These are phyloP conservation scores for Fusarium buxicola DNA, from an alignment of 2,329 filamentous ascomycete genomes.

Conservation along the genomic window DNA sequence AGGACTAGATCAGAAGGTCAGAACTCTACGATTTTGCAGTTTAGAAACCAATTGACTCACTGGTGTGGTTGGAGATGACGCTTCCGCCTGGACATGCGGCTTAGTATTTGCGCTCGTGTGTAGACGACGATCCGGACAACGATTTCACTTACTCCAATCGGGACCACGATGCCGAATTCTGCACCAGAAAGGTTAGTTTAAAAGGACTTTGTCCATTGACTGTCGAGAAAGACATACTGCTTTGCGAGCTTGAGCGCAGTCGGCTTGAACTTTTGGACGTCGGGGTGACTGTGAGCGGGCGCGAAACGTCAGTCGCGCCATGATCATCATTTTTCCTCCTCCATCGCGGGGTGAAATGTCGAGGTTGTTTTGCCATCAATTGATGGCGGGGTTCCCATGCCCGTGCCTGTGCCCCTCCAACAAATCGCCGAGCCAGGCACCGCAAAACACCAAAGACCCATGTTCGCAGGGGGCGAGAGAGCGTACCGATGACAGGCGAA, in stretches of 20 bases:
- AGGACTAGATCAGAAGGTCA: slow-evolving; percentile 71
- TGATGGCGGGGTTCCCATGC: slow-evolving; percentile 37
- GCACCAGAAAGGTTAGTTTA: slow-evolving; percentile 38
- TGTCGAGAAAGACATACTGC: slow-evolving; percentile 70
- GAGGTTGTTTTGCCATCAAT: slow-evolving; percentile 19
- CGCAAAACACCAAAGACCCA: slow-evolving; percentile 32
- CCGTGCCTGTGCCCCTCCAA: slow-evolving; percentile 47
- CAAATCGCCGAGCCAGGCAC: slow-evolving; percentile 7
- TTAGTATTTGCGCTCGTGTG: slow-evolving; percentile 45
- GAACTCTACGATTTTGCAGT: slow-evolving; percentile 2
- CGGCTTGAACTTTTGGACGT: slow-evolving; percentile 97
- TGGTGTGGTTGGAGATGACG: slow-evolving; percentile 89
- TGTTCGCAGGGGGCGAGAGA: slow-evolving; percentile 28
- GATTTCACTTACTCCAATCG: slow-evolving; percentile 87
- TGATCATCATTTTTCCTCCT: slow-evolving; percentile 22
- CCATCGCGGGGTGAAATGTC: slow-evolving; percentile 49
- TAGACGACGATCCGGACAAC: slow-evolving; percentile 3
- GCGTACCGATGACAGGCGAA: slow-evolving; percentile 90
- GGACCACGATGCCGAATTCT: slow-evolving; percentile 96
- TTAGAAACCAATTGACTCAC: slow-evolving; percentile 63
- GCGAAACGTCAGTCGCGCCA: slow-evolving; percentile 42
- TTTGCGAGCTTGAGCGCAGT: slow-evolving; percentile 93
- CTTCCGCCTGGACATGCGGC: slow-evolving; percentile 76
- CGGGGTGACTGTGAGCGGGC: slow-evolving; percentile 74
- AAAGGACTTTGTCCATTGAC: not conserved